These are phyloP conservation scores for Cytospora leucostoma DNA, from an alignment of 2,329 filamentous ascomycete genomes.

Conservation along the genomic window DNA sequence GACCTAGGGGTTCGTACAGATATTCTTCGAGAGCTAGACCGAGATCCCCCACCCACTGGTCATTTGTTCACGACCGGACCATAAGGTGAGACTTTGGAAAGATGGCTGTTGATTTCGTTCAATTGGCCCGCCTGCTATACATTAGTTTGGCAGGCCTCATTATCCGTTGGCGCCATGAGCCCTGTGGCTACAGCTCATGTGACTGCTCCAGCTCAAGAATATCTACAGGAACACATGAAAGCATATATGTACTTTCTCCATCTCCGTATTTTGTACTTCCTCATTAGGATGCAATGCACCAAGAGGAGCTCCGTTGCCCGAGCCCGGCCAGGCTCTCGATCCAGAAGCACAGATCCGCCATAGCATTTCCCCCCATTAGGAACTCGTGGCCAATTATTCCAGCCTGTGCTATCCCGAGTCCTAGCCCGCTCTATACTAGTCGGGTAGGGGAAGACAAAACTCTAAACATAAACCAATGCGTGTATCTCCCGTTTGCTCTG, in stretches of 20 bases:
- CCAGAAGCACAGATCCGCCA: slow-evolving; percentile 10
- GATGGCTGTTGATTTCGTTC: not conserved
- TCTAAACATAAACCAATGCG: slow-evolving; percentile 17
- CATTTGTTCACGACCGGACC: not conserved
- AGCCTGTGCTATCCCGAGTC: slow-evolving; percentile 1
- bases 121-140: not conserved
- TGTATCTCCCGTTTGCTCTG: slow-evolving; percentile 18
- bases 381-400: slow-evolving; percentile 1
- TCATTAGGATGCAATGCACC: slow-evolving; percentile 15
- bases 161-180: not conserved
- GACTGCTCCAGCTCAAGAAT: not conserved
- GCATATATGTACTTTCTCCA: not conserved
- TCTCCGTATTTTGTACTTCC: slow-evolving; percentile 1
- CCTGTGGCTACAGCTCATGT: not conserved
- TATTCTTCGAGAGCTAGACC: too few relatives aligned
- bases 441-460: not conserved
- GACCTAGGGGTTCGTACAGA: too few relatives aligned
- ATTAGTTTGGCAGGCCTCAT: not conserved
- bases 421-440: slow-evolving; percentile 21
- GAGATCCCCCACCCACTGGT: not conserved
- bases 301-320: not conserved
- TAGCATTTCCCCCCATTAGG: not conserved
- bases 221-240: slow-evolving; percentile 12
- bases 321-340: slow-evolving; percentile 7
- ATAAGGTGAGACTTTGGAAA: not conserved